These are phyloP conservation scores for Flaveria trinervia DNA, from an alignment of 129 eudicot genomes.

Conservation along the genomic window DNA sequence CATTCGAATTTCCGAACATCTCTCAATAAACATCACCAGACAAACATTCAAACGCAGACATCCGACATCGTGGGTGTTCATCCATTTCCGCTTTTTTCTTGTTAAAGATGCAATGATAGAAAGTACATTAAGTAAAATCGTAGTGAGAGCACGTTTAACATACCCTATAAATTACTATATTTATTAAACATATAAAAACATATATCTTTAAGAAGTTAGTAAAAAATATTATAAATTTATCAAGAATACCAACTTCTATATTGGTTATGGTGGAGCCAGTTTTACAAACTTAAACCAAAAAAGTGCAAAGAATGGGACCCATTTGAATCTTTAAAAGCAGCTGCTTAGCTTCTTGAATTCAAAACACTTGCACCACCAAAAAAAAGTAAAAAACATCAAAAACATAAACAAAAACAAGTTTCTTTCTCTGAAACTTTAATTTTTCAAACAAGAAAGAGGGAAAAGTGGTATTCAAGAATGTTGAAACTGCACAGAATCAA, in stretches of 20 bases:
- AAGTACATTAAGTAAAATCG: too few species aligned
- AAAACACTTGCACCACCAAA: conserved; percentile 17
- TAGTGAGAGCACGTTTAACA: too few species aligned
- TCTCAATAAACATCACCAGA: too few species aligned
- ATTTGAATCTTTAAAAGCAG: conserved; percentile 42
- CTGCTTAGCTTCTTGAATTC: conserved; percentile 36
- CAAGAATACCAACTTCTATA: neutral
- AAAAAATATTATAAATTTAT: too few species aligned
- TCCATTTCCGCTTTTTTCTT: too few species aligned
- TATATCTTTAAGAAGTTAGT: neutral
- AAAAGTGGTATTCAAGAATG: conserved; percentile 13
- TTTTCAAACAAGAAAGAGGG: conserved; percentile 21
- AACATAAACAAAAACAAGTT: conserved; percentile 24
- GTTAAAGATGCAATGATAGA: too few species aligned
- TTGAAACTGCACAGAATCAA: conserved; percentile 37
- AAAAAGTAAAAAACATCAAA: conserved; percentile 19
- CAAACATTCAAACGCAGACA: too few species aligned
- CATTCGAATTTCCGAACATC: too few species aligned
- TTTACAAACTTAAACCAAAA: conserved; percentile 28
- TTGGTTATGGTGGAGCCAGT: conserved; percentile 44
- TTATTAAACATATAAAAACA: neutral
- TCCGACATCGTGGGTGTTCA: too few species aligned
- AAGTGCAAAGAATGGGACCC: conserved; percentile 35
- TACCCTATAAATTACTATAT: too few species aligned
- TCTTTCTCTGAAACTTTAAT: conserved; percentile 21